Base-by-base conservation (phyloP, 352 stramenopile genomes). In the Globisporangium ultimum region DNA sequence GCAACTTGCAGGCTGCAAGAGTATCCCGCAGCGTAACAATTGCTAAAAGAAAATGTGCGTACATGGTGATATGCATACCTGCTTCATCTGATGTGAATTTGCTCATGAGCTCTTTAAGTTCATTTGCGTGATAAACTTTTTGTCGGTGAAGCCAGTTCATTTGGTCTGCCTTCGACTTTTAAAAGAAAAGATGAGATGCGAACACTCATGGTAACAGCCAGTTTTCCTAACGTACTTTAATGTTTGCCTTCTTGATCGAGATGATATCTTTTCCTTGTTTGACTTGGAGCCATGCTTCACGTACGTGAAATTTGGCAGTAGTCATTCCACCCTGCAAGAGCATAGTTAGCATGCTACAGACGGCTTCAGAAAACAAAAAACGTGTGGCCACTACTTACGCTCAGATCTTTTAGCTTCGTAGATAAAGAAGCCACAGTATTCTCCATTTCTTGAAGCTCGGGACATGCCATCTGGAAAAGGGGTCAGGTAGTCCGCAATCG, bases 181-280 rank as follows among this genome's bases (percentile, higher is more conserved):
- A 17, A 22, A 20, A 11, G 32, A 6, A 21, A 22, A 48, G 4
- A 24, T 10, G 17, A 32, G 24, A 32, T 32, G 24, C 24, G 5
- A 32, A 32, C 24, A 32, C 24, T 32, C 24, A 32, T 32, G 24
- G 24, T 32, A 32, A 5, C 24, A 32, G 24, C 24, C 24, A 32
- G 2, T 32, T 32, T 32, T 32, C 24, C 24, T 17, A 22, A n/a
- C 52, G 32, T 51, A 59, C 53, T 52, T 53, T 59, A 42, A 59
- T 15, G 34, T 59, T 59, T 20, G 42, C 53, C 53, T 52, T 59
- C 53, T 59, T 59, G 42, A 59, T 59, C 28, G 42, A 59, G 13
- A 59, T 38, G 24, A 59, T 20, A 8, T 59, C 53, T 34, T 38
- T 36, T 24, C 53, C 53, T 41, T 59, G 53, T n/a, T 59, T 59